These are phyloP conservation scores for Chenopodium formosanum DNA, from an alignment of 148 eudicot genomes.

Conservation along the genomic window DNA sequence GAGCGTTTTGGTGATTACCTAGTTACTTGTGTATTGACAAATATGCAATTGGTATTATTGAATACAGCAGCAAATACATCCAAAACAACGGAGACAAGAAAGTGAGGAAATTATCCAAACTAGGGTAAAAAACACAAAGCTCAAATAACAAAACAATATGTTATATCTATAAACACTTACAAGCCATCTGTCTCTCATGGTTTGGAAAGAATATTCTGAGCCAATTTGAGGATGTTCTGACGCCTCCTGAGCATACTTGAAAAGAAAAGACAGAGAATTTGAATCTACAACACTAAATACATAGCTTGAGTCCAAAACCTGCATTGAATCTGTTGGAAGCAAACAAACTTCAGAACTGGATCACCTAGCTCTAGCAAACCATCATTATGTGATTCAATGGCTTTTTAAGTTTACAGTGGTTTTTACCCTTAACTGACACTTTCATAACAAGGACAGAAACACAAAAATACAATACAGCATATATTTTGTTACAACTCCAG, in stretches of 20 bases:
- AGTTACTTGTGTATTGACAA: not conserved
- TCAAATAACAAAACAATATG: slow-evolving; percentile 11
- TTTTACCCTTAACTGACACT: not conserved
- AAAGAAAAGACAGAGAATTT: slow-evolving; percentile 73
- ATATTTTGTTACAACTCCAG: not conserved
- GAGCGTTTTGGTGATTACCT: not conserved
- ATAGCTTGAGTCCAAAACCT: slow-evolving; percentile 59
- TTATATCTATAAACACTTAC: slow-evolving; percentile 33
- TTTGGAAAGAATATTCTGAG: slow-evolving; percentile 45
- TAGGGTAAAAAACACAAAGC: not conserved
- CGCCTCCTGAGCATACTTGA: slow-evolving; percentile 79
- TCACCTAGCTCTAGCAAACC: slow-evolving; percentile 7
- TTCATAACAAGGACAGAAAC: not conserved
- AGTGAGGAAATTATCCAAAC: not conserved
- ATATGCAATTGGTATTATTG: too few species aligned
- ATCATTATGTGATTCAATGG: not conserved
- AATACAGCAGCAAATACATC: too few species aligned
- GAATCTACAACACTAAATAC: slow-evolving; percentile 86
- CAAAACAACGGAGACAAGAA: too few species aligned
- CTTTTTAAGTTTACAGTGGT: not conserved
- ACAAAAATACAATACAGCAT: not conserved
- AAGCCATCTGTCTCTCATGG: slow-evolving; percentile 67
- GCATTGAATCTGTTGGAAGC: slow-evolving; percentile 54
- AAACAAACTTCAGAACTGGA: slow-evolving; percentile 14
- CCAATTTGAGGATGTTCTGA: slow-evolving; percentile 51